Evolutionary conservation across 2,329 filamentous ascomycete genomes (phyloP).

Genomic region (Hypomyces perniciosus): DNA sequence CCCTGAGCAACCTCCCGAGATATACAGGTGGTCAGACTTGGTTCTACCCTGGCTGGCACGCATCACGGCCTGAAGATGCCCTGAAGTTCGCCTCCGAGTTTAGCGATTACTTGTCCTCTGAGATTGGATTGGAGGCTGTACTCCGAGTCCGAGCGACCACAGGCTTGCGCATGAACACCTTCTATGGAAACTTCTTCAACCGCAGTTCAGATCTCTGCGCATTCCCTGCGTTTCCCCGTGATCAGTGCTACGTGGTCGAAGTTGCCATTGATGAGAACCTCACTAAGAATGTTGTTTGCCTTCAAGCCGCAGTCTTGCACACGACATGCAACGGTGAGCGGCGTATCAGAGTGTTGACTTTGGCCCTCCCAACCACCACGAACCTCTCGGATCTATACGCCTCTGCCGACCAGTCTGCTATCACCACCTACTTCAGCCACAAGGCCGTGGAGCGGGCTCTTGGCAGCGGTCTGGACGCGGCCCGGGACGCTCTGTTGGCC

Average conservation of each 20-base stretch:
- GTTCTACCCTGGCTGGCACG: constrained; percentile 98
- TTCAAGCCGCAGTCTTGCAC: constrained; percentile 92
- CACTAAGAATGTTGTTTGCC: constrained; percentile 82
- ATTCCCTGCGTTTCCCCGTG: constrained; percentile 94
- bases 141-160: constrained; percentile 92
- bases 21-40: constrained; percentile 98
- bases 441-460: constrained; percentile 92
- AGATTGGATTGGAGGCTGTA: constrained; percentile 94
- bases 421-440: constrained; percentile 92
- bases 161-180: constrained; percentile 91
- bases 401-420: constrained; percentile 88
- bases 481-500: constrained; percentile 80
- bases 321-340: constrained; percentile 97
- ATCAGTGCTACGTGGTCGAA: constrained; percentile 96
- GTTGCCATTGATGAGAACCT: constrained; percentile 96
- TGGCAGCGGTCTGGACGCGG: constrained; percentile 80
- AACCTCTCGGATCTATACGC: constrained; percentile 88
- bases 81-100: constrained; percentile 98
- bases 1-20: constrained; percentile 86
- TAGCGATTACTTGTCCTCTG: constrained; percentile 91
- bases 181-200: constrained; percentile 99
- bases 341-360: constrained; percentile 87
- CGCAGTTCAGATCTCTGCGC: constrained; percentile 94
- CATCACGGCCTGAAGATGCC: constrained; percentile 85
- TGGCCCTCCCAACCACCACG: constrained; percentile 88